phyloP scores from a whole-genome alignment of 129 eudicot species.

The Centaurea solstitialis region DNA sequence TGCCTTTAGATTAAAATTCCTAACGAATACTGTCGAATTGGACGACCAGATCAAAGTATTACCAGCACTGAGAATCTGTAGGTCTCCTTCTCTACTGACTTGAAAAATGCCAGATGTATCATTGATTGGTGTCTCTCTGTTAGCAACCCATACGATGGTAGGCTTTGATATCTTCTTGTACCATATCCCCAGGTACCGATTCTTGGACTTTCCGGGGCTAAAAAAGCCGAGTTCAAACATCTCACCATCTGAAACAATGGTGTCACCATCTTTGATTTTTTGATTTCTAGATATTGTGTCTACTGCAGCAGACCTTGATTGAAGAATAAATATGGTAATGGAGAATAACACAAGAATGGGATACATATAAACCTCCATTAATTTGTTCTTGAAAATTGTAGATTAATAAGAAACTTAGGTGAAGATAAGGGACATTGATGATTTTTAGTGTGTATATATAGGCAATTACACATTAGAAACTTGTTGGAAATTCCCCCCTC shows the following conservation, averaged over 20 bases:
- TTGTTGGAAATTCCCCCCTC: too few relatives aligned
- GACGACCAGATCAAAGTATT: conserved; percentile 28
- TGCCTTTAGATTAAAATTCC: background rate
- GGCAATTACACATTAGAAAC: too few relatives aligned
- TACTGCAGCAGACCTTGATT: background rate
- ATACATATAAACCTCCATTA: background rate
- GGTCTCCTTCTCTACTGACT: conserved; percentile 7
- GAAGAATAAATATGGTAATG: too few relatives aligned
- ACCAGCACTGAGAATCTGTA: conserved; percentile 7
- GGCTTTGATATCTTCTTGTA: conserved; percentile 15
- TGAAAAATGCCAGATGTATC: conserved; percentile 25
- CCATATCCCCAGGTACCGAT: background rate
- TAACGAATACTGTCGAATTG: background rate
- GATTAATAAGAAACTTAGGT: too few relatives aligned
- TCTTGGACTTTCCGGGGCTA: conserved; percentile 14
- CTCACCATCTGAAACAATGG: too few relatives aligned
- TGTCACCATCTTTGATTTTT: background rate
- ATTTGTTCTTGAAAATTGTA: too few relatives aligned
- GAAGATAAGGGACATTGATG: too few relatives aligned
- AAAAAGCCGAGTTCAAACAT: background rate
- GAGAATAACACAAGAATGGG: background rate
- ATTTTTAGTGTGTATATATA: too few relatives aligned
- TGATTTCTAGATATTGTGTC: background rate
- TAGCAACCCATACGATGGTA: conserved; percentile 35
- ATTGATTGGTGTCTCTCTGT: conserved; percentile 29